These are phyloP conservation scores for Phytopythium kandeliae DNA, from an alignment of 352 stramenopile genomes.

Conservation along the genomic window DNA sequence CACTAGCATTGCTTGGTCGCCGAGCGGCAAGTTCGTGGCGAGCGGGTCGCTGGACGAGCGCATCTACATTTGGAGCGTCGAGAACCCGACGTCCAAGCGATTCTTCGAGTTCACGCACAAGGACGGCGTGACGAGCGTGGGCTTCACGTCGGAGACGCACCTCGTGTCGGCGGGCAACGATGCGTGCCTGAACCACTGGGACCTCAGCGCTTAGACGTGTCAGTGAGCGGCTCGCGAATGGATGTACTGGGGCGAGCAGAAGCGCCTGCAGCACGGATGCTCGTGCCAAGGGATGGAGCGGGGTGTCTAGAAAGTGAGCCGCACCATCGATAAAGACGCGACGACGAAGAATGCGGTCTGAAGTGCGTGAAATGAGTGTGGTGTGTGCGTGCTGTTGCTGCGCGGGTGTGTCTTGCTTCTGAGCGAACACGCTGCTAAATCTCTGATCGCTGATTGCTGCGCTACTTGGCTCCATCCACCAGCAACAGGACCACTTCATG, in stretches of 20 bases:
- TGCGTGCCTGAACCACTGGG: slow-evolving; percentile 75
- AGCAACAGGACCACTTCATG: too few species aligned
- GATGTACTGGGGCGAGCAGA: not conserved
- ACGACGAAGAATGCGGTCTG: not conserved
- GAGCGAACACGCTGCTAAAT: too few species aligned
- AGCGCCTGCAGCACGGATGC: not conserved
- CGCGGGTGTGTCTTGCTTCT: too few species aligned
- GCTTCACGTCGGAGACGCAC: slow-evolving; percentile 65
- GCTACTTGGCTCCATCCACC: too few species aligned
- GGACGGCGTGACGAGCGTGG: slow-evolving; percentile 69
- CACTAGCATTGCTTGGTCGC: slow-evolving; percentile 91
- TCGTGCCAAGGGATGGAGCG: too few species aligned
- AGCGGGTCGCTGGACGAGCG: slow-evolving; percentile 93
- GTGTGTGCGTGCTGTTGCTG: too few species aligned
- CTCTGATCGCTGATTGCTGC: too few species aligned
- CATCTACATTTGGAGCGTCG: slow-evolving; percentile 95
- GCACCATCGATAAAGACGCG: not conserved
- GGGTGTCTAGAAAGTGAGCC: too few species aligned
- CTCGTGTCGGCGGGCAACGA: slow-evolving; percentile 81
- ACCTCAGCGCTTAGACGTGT: slow-evolving; percentile 32
- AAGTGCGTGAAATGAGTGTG: not conserved
- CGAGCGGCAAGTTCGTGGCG: slow-evolving; percentile 87
- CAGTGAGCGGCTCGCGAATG: not conserved
- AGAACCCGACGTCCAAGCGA: slow-evolving; percentile 58
- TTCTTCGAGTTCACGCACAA: slow-evolving; percentile 80